Base-by-base conservation (phyloP, 257 asterid genomes). In the Misopates orontium region DNA sequence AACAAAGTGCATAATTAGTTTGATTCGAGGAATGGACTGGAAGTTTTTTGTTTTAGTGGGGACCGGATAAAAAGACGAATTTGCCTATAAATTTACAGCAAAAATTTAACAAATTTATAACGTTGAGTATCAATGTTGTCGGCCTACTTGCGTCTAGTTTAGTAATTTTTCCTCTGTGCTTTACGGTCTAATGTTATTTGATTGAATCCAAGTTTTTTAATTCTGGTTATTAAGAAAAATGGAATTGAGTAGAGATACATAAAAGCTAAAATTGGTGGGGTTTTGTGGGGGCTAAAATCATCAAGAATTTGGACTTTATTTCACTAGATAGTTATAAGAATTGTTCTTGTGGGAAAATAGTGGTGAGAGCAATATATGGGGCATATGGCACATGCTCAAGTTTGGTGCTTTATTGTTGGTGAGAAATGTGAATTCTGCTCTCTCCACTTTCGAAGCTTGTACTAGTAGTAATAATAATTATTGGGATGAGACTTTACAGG, bases 141-240 rank as follows among this genome's bases (percentile, higher is more conserved):
- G 70, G 78, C 74, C 82, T 49, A 70, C 40, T 78, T 78, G 82
- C 71, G 56, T 57, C 47, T 62, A 67, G 67, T 71, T 70, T 62
- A 49, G 73, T 39, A 20, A 59, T 73, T 61, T 18, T n/a, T 42
- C 47, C 36, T 60, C 53, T 60, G 64, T 66, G 50, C 48, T 54
- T 64, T 36, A 3, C 42, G 47, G 67, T 64, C 67, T 64, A 12
- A 60, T n/a, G 56, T 72, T 47, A 28, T 50, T 49, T 2, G 14
- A 28, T 47, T 45, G 51, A 59, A 16, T 60, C 41, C 28, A 18
- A n/a, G 11, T 1, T 1, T 60, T 23, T 6, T 45, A 2, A 2
- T 45, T n/a, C 15, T 45, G 17, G 14, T 45, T n/a, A n/a, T 45
- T 60, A 18, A 23, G 20, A 61, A 21, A 61, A 36, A 12, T 61